Conservation (phyloP, 2,329 filamentous ascomycete genomes). For the Anthostomella pinea region DNA sequence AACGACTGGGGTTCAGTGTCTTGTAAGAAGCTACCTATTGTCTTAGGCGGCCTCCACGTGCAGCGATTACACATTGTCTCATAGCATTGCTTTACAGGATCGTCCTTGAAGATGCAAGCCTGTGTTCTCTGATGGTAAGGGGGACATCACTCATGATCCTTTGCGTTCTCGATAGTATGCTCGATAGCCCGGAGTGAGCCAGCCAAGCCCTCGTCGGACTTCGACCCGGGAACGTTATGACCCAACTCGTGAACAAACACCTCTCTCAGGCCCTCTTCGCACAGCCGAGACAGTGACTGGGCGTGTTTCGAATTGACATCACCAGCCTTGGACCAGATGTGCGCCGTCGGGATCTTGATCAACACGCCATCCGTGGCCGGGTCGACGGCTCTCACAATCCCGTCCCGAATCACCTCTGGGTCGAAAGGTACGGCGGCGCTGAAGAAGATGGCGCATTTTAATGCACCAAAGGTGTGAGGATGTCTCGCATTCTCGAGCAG, state of each 20-base stretch:
- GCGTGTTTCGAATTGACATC: conserved; percentile 15
- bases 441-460: conserved; percentile 32
- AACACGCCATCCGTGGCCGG: conserved; percentile 23
- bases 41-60: no score
- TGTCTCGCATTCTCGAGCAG: conserved; percentile 27
- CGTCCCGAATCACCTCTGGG: conserved; percentile 22
- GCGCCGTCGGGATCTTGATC: conserved; percentile 28
- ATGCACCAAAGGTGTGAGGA: conserved; percentile 21
- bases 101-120: no score
- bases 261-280: conserved; percentile 20
- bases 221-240: conserved; percentile 28
- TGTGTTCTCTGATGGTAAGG: no score
- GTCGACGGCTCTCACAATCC: conserved; percentile 24
- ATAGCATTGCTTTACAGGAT: no score
- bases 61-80: no score
- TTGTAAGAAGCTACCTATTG: no score
- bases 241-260: conserved; percentile 26
- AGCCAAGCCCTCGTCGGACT: conserved; percentile 20
- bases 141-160: background rate
- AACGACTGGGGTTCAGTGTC: no score
- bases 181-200: conserved; percentile 26
- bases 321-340: conserved; percentile 23
- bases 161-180: conserved; percentile 25
- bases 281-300: conserved; percentile 20
- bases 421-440: conserved; percentile 29